Percentiles rank a stretch among this genome's conserved stretches.
Conservation (phyloP, 2,329 filamentous ascomycete species). For the Colletotrichum acutatum region DNA sequence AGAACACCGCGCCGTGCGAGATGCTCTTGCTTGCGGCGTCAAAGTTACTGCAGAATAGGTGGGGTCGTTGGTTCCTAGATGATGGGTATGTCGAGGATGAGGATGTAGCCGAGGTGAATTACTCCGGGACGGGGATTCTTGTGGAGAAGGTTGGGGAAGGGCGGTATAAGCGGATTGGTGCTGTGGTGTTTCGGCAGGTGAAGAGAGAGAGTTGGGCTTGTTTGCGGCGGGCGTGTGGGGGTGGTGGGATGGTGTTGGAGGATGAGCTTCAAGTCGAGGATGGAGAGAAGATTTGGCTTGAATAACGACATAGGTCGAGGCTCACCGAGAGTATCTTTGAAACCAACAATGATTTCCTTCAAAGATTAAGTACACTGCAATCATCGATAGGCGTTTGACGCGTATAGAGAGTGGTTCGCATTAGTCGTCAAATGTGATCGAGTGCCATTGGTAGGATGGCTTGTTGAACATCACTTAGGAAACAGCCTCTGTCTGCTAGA, state of each 20-base stretch:
- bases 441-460: too few species aligned
- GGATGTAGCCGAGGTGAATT: neutral
- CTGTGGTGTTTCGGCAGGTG: constrained; percentile 3
- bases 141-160: neutral
- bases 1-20: neutral
- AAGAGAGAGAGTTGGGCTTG: neutral
- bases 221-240: neutral
- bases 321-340: too few species aligned
- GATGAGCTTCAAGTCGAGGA: neutral
- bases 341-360: too few species aligned
- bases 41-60: neutral
- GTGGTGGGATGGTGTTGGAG: neutral
- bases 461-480: fast-evolving
- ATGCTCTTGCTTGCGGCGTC: constrained; percentile 5
- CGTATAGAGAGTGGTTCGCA: too few species aligned
- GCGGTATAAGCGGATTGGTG: neutral
- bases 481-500: too few species aligned
- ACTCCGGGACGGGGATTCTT: constrained; percentile 6
- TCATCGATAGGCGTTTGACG: too few species aligned
- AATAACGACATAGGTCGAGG: fast-evolving
- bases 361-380: too few species aligned
- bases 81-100: constrained; percentile 5
- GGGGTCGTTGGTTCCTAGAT: neutral
- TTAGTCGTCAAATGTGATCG: fast-evolving
- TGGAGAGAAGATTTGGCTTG: neutral